Base-by-base conservation (phyloP, 192 early-diverging fungal species). In the Entophlyctis luteolus region DNA sequence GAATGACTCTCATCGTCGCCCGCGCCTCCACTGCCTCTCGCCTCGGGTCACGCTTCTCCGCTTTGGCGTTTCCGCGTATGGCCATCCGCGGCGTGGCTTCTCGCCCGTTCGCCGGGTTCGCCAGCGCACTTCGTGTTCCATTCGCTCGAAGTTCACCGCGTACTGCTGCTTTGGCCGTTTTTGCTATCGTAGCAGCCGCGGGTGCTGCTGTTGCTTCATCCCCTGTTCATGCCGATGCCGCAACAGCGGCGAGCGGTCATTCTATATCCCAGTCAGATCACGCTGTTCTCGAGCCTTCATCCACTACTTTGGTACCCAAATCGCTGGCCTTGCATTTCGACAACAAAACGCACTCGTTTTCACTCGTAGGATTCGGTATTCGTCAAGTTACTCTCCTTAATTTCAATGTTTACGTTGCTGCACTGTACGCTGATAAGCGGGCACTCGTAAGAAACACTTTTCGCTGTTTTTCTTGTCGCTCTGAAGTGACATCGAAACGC, bases 381-480 rank as follows among this genome's bases (percentile, higher is more conserved):
- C 70, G 77, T 5, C 67, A 71, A 34, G 77, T 79, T 38, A 79
- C 77, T 12, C 54, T 72, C 38, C 62, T 79, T 23, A 57, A 73
- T 46, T 55, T 79, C 42, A 49, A 42, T 37, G 77, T 75, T 1
- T 79, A 79, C 53, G 72, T 74, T 1, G 52, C 68, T 12, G 70
- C 59, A 3, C 54, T 75, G 31, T 79, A 79, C 54, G 50, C 62
- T 47, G 54, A 69, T 22, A 16, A 12, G 14, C 62, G 25, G 3
- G 12, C 46, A 16, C 22, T 67, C 46, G 57, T 50, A 4, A 22
- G 56, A 14, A 18, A 22, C 14, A 16, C 29, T 14, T 57, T 12
- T 12, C n/a, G 8, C 2, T 57, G 29, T 8, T 57, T 35, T 16
- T 0, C 29, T 25, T 53, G 2, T 53, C 2, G 16, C 50, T n/a